phyloP scores from a whole-genome alignment of 2,329 filamentous ascomycete species.

The Thielaviopsis populi region DNA sequence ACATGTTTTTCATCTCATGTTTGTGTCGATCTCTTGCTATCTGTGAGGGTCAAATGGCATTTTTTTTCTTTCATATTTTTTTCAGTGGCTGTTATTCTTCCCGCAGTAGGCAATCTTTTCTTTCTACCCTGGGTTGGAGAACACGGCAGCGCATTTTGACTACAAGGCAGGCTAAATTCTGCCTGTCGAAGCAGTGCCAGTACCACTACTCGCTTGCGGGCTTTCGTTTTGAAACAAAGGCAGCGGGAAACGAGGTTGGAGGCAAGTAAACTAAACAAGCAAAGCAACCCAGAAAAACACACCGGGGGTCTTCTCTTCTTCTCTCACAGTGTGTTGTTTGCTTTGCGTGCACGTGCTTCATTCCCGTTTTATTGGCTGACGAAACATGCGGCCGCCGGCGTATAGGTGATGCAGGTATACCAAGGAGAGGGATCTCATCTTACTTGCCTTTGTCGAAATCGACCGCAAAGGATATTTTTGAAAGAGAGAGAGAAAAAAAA shows the following conservation, averaged over 20 bases:
- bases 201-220: neutral
- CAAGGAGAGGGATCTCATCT: too few relatives aligned
- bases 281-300: neutral
- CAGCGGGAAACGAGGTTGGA: neutral
- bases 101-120: neutral
- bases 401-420: too few relatives aligned
- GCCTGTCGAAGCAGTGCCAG: neutral
- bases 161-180: neutral
- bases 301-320: neutral
- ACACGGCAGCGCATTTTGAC: neutral
- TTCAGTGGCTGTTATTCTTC: neutral
- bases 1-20: slow-evolving; percentile 2
- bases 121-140: neutral
- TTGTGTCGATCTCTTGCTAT: neutral
- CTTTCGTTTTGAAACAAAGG: neutral
- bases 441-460: too few relatives aligned
- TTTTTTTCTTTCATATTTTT: neutral
- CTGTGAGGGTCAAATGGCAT: neutral
- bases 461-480: too few relatives aligned
- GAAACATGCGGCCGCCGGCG: neutral
- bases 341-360: neutral
- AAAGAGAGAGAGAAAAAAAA: too few relatives aligned
- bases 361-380: neutral
- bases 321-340: neutral
- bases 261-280: neutral